Base-by-base conservation (phyloP, 768 basidiomycete genomes). In the Erythrobasidium yunnanense region DNA sequence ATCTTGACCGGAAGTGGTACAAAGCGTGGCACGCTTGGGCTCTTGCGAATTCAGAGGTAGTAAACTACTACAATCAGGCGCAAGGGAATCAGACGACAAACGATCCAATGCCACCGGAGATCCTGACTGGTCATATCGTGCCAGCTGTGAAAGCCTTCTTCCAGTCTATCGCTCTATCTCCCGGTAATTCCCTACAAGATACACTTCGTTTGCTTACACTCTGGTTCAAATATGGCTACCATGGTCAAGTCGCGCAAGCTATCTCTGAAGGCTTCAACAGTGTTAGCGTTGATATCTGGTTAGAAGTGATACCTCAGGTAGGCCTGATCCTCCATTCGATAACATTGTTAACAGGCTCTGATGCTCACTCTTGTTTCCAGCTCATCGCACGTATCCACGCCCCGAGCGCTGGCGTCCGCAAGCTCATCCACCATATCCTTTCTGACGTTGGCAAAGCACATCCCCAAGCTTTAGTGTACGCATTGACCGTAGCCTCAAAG, bases 21-120 rank as follows among this genome's bases (percentile, higher is more conserved):
- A 96, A 99, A 75, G 95, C 93, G 18, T 97, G 92, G 92, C 95
- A 99, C 73, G 90, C 90, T 0, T 99, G 91, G 90, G 93, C 95
- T 1, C 79, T 97, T 57, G 87, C 91, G 2, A 96, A 97, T 76
- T 92, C 95, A 70, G 90, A 96, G 62, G 89, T 96, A 68, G 84
- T 97, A 68, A 81, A 82, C 27, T 83, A 86, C 71, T 78, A 93
- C 72, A 90, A 93, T 74, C 81, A 78, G 46, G 84, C 84, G 72
- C 78, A 76, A 32, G 82, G 84, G 67, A 80, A 78, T 50, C 81
- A 81, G 66, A 77, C 79, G 22, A 76, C 78, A 8, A 85, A 57
- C 18, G 72, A 75, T 29, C 67, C 87, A 58, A 74, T 86, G 11
- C 81, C 83, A 2, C 81, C 82, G 2, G 81, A 80, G 20, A 81